Percentiles rank a stretch among this genome's conserved stretches.
These are phyloP conservation scores for Bacterosira constricta DNA, from an alignment of 108 stramenopile genomes.

Conservation along the genomic window DNA sequence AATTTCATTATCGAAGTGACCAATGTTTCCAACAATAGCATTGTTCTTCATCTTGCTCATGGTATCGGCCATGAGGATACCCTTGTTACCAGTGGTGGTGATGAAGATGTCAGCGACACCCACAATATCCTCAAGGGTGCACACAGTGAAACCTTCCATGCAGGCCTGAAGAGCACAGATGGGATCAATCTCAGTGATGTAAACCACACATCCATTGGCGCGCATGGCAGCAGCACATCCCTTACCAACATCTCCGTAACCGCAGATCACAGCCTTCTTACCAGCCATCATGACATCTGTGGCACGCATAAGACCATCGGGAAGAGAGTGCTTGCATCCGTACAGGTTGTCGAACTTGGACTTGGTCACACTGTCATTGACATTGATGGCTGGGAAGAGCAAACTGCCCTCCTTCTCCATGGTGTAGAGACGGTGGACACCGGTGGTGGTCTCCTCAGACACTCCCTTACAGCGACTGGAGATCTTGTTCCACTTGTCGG, in stretches of 20 bases:
- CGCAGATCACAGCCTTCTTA: conserved; percentile 99
- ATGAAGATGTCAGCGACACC: conserved; percentile 95
- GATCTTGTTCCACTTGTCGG: conserved; percentile 98
- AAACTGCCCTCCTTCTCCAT: conserved; percentile 98
- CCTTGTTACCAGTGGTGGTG: conserved; percentile 99
- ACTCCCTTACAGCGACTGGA: conserved; percentile 95
- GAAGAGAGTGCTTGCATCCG: conserved; percentile 99
- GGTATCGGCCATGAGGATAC: conserved; percentile 93
- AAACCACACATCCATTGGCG: conserved; percentile 97
- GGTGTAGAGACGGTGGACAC: conserved; percentile 99
- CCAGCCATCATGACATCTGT: conserved; percentile 99
- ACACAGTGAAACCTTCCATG: conserved; percentile 99
- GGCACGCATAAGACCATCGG: conserved; percentile 99
- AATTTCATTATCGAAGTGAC: conserved; percentile 99
- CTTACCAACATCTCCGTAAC: conserved; percentile 99
- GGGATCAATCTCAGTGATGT: conserved; percentile 99
- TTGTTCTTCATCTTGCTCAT: conserved; percentile 99
- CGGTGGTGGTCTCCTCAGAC: conserved; percentile 99
- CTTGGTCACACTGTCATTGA: conserved; percentile 99
- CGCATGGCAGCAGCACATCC: conserved; percentile 99
- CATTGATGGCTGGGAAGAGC: conserved; percentile 99
- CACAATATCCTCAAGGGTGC: conserved; percentile 90
- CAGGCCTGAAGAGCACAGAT: conserved; percentile 99
- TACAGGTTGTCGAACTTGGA: conserved; percentile 99
- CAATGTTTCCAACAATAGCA: conserved; percentile 99